Conservation (phyloP, 441 rosid species). For the Corymbia citriodora region DNA sequence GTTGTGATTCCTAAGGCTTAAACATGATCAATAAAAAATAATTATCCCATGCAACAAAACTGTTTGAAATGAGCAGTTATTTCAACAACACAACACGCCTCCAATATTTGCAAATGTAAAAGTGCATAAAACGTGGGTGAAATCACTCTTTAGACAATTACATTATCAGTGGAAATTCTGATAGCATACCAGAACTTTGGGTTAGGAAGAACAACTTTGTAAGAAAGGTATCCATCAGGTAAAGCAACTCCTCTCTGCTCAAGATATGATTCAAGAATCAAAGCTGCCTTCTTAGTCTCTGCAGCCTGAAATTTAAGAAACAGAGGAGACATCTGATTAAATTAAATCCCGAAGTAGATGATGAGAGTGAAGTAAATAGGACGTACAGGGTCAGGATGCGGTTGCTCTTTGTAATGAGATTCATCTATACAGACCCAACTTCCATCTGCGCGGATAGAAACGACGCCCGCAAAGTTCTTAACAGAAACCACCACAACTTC, state of each 20-base stretch:
- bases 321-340: background rate
- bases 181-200: conserved; percentile 62
- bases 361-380: background rate
- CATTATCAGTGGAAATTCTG: background rate
- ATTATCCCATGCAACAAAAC: background rate
- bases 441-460: conserved; percentile 63
- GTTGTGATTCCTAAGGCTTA: background rate
- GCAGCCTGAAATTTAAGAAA: conserved; percentile 39
- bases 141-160: background rate
- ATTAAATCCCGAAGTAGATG: background rate
- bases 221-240: conserved; percentile 70
- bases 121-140: background rate
- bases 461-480: conserved; percentile 66
- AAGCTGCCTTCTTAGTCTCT: conserved; percentile 53
- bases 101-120: background rate
- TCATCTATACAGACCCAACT: conserved; percentile 68
- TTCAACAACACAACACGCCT: background rate
- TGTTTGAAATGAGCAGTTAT: background rate
- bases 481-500: conserved; percentile 70
- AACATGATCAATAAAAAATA: background rate
- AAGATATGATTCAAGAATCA: conserved; percentile 79
- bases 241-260: conserved; percentile 83
- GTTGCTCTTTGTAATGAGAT: conserved; percentile 31
- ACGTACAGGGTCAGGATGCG: conserved; percentile 71
- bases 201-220: conserved; percentile 84